Conservation (phyloP, 345 rosid genomes). For the Citrus australasica region DNA sequence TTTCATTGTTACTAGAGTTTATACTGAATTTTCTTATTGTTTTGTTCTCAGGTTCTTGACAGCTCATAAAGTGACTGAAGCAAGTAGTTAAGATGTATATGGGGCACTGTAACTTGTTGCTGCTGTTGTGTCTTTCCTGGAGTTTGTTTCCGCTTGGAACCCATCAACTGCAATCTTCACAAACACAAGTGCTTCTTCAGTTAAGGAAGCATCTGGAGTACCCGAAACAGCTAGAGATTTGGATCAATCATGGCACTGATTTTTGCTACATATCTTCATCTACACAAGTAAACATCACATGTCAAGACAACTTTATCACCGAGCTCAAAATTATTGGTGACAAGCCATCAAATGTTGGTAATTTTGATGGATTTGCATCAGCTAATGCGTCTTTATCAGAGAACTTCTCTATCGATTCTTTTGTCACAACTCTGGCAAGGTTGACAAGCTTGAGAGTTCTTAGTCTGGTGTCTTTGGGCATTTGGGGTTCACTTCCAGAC, state of each 20-base stretch:
- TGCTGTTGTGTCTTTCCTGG: conserved; percentile 44
- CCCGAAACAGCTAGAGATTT: conserved; percentile 60
- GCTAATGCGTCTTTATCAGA: conserved; percentile 49
- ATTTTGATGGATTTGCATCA: conserved; percentile 45
- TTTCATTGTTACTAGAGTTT: background rate
- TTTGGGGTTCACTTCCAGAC: conserved; percentile 78
- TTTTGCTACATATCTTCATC: conserved; percentile 53
- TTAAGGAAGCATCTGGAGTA: conserved; percentile 66
- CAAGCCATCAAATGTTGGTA: conserved; percentile 29
- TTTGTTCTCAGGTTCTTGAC: conserved; percentile 5
- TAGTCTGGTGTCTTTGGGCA: conserved; percentile 56
- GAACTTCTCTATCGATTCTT: conserved; percentile 65
- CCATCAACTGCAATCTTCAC: conserved; percentile 69
- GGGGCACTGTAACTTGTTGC: conserved; percentile 35
- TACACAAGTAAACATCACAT: conserved; percentile 48
- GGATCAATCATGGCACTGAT: conserved; percentile 51
- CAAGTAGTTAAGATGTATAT: conserved; percentile 23
- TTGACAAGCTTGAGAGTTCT: conserved; percentile 55
- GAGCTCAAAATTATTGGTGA: conserved; percentile 56
- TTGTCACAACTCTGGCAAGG: conserved; percentile 59
- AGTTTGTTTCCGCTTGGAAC: conserved; percentile 38
- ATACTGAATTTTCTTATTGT: background rate
- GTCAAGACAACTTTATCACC: conserved; percentile 47
- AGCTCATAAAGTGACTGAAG: background rate
- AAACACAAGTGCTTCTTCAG: conserved; percentile 73